These are phyloP conservation scores for Inosperma sp. DNA, from an alignment of 768 basidiomycete genomes.

Conservation along the genomic window DNA sequence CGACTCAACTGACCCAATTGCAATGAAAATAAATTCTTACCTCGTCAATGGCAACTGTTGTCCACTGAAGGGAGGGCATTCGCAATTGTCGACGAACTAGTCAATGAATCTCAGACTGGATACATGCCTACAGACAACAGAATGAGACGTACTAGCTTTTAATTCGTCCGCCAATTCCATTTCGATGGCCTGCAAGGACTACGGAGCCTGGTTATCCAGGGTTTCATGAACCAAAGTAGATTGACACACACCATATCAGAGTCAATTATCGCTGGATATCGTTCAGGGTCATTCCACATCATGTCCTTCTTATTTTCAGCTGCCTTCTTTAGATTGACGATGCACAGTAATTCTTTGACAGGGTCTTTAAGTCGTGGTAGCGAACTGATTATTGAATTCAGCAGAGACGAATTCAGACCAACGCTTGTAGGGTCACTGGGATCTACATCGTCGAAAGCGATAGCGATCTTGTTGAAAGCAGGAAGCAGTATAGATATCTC, in stretches of 20 bases:
- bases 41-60: constrained; percentile 62
- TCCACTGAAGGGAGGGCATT: constrained; percentile 71
- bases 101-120: constrained; percentile 2
- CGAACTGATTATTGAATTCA: constrained; percentile 66
- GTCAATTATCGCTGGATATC: constrained; percentile 50
- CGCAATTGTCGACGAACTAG: constrained; percentile 68
- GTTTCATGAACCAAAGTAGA: constrained; percentile 3
- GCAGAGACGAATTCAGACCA: constrained; percentile 58
- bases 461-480: constrained; percentile 68
- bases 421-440: constrained; percentile 36
- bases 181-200: constrained; percentile 69
- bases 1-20: not conserved
- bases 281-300: constrained; percentile 58
- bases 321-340: constrained; percentile 60
- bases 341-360: constrained; percentile 47
- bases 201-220: not conserved
- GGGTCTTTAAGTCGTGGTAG: constrained; percentile 62
- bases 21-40: constrained; percentile 32
- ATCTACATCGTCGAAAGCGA: constrained; percentile 49
- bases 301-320: constrained; percentile 59
- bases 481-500: constrained; percentile 74
- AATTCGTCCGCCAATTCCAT: constrained; percentile 72
- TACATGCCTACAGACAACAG: not conserved
- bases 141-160: constrained; percentile 46
- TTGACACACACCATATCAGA: constrained; percentile 49